Evolutionary conservation across 306 rosid genomes (phyloP).

Genomic region (Cucumis hystrix): DNA sequence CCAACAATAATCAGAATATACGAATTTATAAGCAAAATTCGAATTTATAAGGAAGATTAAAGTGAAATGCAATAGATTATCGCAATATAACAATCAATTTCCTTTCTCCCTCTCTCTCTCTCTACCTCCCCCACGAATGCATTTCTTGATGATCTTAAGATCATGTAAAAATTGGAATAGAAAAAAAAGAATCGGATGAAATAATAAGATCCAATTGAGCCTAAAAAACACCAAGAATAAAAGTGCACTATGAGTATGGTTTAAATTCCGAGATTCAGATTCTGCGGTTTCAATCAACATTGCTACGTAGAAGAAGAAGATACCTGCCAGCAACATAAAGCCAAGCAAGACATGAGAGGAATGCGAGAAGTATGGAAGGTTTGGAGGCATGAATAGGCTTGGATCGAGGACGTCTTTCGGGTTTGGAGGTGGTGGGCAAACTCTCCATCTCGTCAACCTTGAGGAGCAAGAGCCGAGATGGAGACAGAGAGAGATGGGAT

Average conservation of each 20-base stretch:
- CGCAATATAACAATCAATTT: background rate
- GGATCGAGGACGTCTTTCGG: conserved; percentile 61
- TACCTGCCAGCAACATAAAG: conserved; percentile 97
- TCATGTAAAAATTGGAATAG: background rate
- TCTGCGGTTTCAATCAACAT: background rate
- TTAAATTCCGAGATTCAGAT: background rate
- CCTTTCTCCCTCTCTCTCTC: background rate
- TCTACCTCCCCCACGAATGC: background rate
- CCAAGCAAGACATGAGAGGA: conserved; percentile 97
- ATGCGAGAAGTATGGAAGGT: conserved; percentile 66
- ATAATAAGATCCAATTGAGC: background rate
- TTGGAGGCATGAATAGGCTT: conserved; percentile 53
- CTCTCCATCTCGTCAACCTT: conserved; percentile 41
- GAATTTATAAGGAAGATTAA: background rate
- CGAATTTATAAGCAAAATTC: background rate
- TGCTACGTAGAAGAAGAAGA: background rate
- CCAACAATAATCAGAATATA: background rate
- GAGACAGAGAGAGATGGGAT: background rate
- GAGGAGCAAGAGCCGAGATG: conserved; percentile 1
- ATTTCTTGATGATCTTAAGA: background rate
- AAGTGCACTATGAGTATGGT: background rate
- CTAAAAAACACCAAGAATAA: background rate
- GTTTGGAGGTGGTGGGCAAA: conserved; percentile 47
- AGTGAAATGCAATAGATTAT: background rate
- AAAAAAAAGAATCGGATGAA: background rate